Conservation (phyloP, 1,139 yeast species). For the Candida tunisiensis region DNA sequence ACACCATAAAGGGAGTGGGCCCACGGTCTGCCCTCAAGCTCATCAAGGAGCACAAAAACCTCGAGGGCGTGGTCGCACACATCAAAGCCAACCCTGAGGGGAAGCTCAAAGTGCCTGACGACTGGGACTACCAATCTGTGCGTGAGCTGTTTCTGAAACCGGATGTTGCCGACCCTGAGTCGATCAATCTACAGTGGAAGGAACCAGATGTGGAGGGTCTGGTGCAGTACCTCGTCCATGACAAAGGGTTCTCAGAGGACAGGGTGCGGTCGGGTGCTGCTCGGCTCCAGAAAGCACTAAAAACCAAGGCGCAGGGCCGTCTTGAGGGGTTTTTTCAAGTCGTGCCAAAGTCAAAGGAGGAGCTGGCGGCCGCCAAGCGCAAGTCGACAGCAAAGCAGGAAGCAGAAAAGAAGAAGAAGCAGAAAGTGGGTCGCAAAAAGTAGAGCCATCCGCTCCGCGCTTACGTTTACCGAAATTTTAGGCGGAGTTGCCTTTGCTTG, state of each 20-base stretch:
- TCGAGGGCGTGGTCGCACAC: conserved; percentile 59
- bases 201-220: conserved; percentile 69
- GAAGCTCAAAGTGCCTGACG: conserved; percentile 76
- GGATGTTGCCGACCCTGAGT: conserved; percentile 44
- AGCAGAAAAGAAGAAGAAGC: conserved; percentile 10
- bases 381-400: conserved; percentile 9
- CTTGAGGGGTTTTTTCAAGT: conserved; percentile 81
- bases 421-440: background rate
- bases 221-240: conserved; percentile 50
- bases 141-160: conserved; percentile 70
- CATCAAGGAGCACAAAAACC: conserved; percentile 67
- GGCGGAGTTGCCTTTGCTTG: too few relatives aligned
- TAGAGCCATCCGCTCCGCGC: too few relatives aligned
- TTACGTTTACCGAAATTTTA: too few relatives aligned
- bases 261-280: conserved; percentile 79
- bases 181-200: conserved; percentile 42
- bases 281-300: conserved; percentile 66
- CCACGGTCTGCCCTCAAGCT: conserved; percentile 86
- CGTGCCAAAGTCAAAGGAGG: conserved; percentile 27
- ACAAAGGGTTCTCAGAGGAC: conserved; percentile 84
- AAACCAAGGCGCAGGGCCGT: conserved; percentile 80
- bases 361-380: conserved; percentile 7
- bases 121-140: conserved; percentile 89
- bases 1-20: conserved; percentile 87
- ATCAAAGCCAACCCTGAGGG: conserved; percentile 44